Evolutionary conservation across 2,329 filamentous ascomycete species (phyloP).

Genomic region (Bipolaris victoriae): DNA sequence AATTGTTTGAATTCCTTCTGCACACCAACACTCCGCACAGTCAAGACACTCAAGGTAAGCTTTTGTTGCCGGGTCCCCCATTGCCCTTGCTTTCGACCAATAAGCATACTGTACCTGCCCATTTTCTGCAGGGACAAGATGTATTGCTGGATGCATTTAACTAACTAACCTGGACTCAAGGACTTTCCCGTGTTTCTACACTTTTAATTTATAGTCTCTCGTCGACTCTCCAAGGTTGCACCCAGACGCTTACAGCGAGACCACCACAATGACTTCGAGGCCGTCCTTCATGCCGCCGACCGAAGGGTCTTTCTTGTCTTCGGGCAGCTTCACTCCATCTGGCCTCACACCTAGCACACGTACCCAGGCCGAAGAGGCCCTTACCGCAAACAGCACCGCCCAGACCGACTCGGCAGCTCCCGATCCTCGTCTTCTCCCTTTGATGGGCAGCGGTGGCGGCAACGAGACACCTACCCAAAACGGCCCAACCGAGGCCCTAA

Average conservation of each 20-base stretch:
- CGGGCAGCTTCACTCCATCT: slow-evolving; percentile 36
- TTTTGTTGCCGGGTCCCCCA: neutral
- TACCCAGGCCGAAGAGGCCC: slow-evolving; percentile 44
- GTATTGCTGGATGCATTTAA: neutral
- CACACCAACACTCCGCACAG: neutral
- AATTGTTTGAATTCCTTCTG: slow-evolving; percentile 5
- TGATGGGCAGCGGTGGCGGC: slow-evolving; percentile 11
- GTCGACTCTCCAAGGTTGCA: neutral
- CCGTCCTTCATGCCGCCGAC: slow-evolving; percentile 29
- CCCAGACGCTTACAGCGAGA: neutral
- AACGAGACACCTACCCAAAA: slow-evolving; percentile 10
- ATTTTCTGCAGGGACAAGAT: neutral
- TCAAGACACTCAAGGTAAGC: neutral
- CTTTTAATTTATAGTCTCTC: neutral
- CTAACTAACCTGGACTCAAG: neutral
- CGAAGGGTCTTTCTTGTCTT: slow-evolving; percentile 25
- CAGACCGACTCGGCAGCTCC: slow-evolving; percentile 48
- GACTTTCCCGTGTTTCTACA: neutral
- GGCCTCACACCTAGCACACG: slow-evolving; percentile 46
- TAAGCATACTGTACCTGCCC: neutral
- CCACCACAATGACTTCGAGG: slow-evolving; percentile 26
- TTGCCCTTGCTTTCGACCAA: neutral
- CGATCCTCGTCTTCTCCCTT: slow-evolving; percentile 23
- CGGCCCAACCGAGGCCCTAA: slow-evolving; percentile 31
- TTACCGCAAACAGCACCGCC: slow-evolving; percentile 36